A percentile compares a stretch with the other conserved stretches of the same genome.
phyloP scores from a whole-genome alignment of 75 land plant genomes.

The Sequoia sempervirens region DNA sequence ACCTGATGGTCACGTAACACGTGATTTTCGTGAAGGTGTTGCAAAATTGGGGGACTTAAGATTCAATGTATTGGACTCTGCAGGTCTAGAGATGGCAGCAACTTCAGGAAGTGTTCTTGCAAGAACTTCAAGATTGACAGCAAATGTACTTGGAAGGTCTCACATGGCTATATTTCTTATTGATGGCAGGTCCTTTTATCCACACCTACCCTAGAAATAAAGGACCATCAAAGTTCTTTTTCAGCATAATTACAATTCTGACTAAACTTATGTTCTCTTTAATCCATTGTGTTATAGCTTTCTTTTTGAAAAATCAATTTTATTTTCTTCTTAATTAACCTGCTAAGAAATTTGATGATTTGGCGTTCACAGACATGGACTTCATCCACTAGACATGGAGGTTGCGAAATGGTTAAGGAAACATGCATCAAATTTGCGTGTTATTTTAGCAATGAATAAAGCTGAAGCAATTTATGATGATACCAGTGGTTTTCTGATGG shows the following conservation, averaged over 20 bases:
- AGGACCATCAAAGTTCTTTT: neutral
- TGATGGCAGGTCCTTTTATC: slow-evolving; percentile 73
- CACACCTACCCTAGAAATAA: slow-evolving; percentile 5
- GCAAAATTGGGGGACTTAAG: slow-evolving; percentile 89
- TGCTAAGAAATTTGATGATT: neutral
- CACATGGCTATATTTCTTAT: slow-evolving; percentile 85
- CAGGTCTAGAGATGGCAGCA: slow-evolving; percentile 87
- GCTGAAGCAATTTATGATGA: slow-evolving; percentile 68
- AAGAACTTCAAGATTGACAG: slow-evolving; percentile 84
- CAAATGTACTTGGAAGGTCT: slow-evolving; percentile 55
- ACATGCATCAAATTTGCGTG: slow-evolving; percentile 57
- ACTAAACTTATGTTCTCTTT: neutral
- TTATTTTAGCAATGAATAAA: slow-evolving; percentile 78
- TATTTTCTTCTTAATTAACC: neutral
- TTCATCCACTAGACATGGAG: slow-evolving; percentile 82
- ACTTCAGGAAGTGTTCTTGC: slow-evolving; percentile 69
- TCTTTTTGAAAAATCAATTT: neutral
- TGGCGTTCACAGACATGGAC: slow-evolving; percentile 54
- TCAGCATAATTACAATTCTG: neutral
- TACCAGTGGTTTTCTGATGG: slow-evolving; percentile 37
- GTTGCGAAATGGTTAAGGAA: slow-evolving; percentile 92
- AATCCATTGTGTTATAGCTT: neutral
- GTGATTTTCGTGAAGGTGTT: slow-evolving; percentile 94
- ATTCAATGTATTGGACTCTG: slow-evolving; percentile 85
- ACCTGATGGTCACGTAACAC: slow-evolving; percentile 90